Percentiles rank a stretch among this genome's conserved stretches.
phyloP scores from a whole-genome alignment of 768 basidiomycete species.

The Lactarius deliciosus region DNA sequence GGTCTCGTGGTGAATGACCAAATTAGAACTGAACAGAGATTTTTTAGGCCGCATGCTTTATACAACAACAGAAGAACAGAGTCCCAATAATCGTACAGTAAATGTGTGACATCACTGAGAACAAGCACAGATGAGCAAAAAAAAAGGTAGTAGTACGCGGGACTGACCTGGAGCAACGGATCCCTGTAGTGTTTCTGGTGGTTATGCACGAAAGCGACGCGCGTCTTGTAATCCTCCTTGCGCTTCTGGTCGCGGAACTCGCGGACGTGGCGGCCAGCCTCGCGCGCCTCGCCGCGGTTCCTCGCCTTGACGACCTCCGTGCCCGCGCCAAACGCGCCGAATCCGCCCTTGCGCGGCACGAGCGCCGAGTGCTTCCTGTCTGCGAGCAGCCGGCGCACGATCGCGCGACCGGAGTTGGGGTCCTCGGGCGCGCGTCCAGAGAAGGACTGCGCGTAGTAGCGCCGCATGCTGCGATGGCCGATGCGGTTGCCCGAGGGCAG shows the following conservation, averaged over 20 bases:
- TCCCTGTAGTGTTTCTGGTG: slow-evolving; percentile 87
- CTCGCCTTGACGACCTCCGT: slow-evolving; percentile 84
- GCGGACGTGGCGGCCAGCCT: slow-evolving; percentile 83
- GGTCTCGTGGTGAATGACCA: slow-evolving; percentile 26
- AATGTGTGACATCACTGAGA: slow-evolving; percentile 27
- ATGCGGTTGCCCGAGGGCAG: slow-evolving; percentile 91
- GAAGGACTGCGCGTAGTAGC: slow-evolving; percentile 87
- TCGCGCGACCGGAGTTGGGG: slow-evolving; percentile 68
- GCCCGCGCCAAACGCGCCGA: slow-evolving; percentile 81
- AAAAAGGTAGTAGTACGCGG: neutral
- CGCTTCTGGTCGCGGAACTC: slow-evolving; percentile 81
- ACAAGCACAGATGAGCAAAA: neutral
- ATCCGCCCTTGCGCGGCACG: slow-evolving; percentile 82
- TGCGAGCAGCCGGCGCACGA: slow-evolving; percentile 72
- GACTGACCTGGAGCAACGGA: slow-evolving; percentile 55
- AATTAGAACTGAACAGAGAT: slow-evolving; percentile 11
- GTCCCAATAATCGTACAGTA: neutral
- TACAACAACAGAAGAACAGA: neutral
- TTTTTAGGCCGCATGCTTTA: slow-evolving; percentile 1
- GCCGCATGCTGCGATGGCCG: slow-evolving; percentile 83
- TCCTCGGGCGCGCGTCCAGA: slow-evolving; percentile 46
- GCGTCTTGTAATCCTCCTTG: slow-evolving; percentile 82
- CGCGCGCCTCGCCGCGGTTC: slow-evolving; percentile 92
- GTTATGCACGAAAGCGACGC: slow-evolving; percentile 76
- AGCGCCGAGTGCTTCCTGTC: slow-evolving; percentile 86